A percentile compares a stretch with the other conserved stretches of the same genome.
These are phyloP conservation scores for Selenicereus undatus DNA, from an alignment of 148 eudicot species.

Conservation along the genomic window DNA sequence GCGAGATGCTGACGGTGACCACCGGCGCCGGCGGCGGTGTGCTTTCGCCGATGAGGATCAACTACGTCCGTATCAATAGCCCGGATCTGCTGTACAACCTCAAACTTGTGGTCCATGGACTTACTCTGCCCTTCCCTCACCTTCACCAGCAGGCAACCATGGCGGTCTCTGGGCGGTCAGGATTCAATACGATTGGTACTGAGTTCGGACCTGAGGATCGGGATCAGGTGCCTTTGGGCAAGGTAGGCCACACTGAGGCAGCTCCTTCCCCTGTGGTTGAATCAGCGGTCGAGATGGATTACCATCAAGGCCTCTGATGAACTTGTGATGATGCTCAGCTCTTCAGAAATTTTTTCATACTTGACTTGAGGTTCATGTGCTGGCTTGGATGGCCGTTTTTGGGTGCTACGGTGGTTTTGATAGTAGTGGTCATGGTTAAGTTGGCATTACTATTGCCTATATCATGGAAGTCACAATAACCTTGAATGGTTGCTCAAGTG, in stretches of 20 bases:
- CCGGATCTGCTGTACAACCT: slow-evolving; percentile 66
- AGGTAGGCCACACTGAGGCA: background rate
- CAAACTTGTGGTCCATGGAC: slow-evolving; percentile 64
- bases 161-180: slow-evolving; percentile 15
- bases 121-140: slow-evolving; percentile 61
- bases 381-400: too few relatives aligned
- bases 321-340: slow-evolving; percentile 11
- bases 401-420: too few relatives aligned
- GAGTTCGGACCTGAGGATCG: slow-evolving; percentile 16
- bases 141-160: slow-evolving; percentile 28
- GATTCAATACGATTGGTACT: background rate
- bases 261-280: slow-evolving; percentile 24
- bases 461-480: too few relatives aligned
- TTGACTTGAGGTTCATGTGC: background rate
- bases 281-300: slow-evolving; percentile 38
- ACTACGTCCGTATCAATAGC: slow-evolving; percentile 54
- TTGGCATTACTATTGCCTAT: background rate
- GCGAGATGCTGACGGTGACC: slow-evolving; percentile 51
- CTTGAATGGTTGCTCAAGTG: too few relatives aligned
- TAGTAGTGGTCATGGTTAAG: background rate
- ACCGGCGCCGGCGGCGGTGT: slow-evolving; percentile 50
- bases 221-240: slow-evolving; percentile 9
- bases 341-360: background rate
- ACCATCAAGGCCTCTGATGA: slow-evolving; percentile 43
- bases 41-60: slow-evolving; percentile 52